Percentiles rank a stretch among this genome's conserved stretches.
Conservation (phyloP, 2,329 filamentous ascomycete species). For the Neonectria neomacrospora region DNA sequence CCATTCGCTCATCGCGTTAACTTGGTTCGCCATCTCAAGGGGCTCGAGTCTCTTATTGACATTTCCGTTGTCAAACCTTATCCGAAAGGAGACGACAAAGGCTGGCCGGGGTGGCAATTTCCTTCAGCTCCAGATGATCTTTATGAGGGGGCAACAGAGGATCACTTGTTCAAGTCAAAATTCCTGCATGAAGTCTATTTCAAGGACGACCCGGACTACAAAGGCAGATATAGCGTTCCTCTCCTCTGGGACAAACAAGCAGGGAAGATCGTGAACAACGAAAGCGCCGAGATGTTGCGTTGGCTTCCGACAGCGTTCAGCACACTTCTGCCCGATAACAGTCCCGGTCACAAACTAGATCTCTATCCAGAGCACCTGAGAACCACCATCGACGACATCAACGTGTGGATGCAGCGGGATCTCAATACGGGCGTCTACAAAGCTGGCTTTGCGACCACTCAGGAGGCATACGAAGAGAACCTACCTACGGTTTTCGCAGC, state of each 20-base stretch:
- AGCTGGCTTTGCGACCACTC: slow-evolving; percentile 73
- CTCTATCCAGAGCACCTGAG: slow-evolving; percentile 65
- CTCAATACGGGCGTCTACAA: slow-evolving; percentile 62
- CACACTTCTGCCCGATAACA: slow-evolving; percentile 57
- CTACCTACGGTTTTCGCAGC: slow-evolving; percentile 70
- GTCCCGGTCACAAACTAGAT: slow-evolving; percentile 57
- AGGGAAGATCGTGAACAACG: slow-evolving; percentile 81
- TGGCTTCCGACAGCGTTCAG: slow-evolving; percentile 86
- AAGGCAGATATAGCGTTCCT: slow-evolving; percentile 78
- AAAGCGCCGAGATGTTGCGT: slow-evolving; percentile 83
- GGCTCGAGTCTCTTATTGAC: slow-evolving; percentile 74
- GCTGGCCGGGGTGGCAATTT: slow-evolving; percentile 73
- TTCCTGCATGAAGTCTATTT: slow-evolving; percentile 78
- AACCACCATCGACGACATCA: slow-evolving; percentile 69
- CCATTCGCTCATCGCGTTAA: slow-evolving; percentile 78
- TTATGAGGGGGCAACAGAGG: slow-evolving; percentile 69
- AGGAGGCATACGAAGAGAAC: slow-evolving; percentile 72
- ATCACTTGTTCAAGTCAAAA: slow-evolving; percentile 72
- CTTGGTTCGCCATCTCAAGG: slow-evolving; percentile 78
- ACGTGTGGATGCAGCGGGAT: slow-evolving; percentile 72
- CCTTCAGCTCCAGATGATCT: slow-evolving; percentile 58
- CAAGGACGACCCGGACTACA: slow-evolving; percentile 72
- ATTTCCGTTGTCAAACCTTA: slow-evolving; percentile 73
- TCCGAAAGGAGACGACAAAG: slow-evolving; percentile 71
- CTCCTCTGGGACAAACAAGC: slow-evolving; percentile 76